These are phyloP conservation scores for Closterium sp. DNA, from an alignment of 139 green algal genomes.

Conservation along the genomic window DNA sequence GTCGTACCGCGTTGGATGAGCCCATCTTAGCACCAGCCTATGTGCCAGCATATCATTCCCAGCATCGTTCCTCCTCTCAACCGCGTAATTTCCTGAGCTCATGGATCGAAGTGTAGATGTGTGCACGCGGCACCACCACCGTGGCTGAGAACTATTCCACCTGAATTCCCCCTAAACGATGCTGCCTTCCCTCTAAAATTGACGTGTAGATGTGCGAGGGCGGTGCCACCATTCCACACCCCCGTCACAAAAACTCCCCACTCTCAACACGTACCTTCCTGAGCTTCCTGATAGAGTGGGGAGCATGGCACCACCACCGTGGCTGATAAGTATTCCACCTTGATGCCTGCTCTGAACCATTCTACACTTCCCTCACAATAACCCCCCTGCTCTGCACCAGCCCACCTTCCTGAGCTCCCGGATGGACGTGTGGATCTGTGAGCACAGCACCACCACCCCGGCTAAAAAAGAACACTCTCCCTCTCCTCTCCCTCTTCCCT, in stretches of 20 bases:
- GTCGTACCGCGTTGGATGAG: too few relatives aligned
- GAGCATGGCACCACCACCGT: constrained; percentile 75
- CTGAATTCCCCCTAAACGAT: too few relatives aligned
- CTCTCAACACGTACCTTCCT: constrained; percentile 73
- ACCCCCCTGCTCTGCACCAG: too few relatives aligned
- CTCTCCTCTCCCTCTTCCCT: too few relatives aligned
- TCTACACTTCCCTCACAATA: too few relatives aligned
- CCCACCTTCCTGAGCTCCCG: constrained; percentile 70
- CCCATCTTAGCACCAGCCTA: too few relatives aligned
- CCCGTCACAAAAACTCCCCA: background rate
- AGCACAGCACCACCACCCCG: too few relatives aligned
- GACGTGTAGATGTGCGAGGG: constrained; percentile 84
- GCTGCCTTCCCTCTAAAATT: too few relatives aligned
- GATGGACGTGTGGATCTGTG: constrained; percentile 80
- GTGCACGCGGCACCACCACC: constrained; percentile 76
- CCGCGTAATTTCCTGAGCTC: too few relatives aligned
- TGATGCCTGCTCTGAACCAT: too few relatives aligned
- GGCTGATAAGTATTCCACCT: background rate
- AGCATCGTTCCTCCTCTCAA: constrained; percentile 55
- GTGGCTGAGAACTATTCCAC: constrained; percentile 9
- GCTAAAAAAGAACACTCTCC: too few relatives aligned
- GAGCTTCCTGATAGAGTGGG: constrained; percentile 80
- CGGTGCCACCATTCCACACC: background rate
- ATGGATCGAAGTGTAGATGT: constrained; percentile 81
- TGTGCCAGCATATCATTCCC: background rate